These are phyloP conservation scores for Anisodus acutangulus DNA, from an alignment of 257 asterid species.

Conservation along the genomic window DNA sequence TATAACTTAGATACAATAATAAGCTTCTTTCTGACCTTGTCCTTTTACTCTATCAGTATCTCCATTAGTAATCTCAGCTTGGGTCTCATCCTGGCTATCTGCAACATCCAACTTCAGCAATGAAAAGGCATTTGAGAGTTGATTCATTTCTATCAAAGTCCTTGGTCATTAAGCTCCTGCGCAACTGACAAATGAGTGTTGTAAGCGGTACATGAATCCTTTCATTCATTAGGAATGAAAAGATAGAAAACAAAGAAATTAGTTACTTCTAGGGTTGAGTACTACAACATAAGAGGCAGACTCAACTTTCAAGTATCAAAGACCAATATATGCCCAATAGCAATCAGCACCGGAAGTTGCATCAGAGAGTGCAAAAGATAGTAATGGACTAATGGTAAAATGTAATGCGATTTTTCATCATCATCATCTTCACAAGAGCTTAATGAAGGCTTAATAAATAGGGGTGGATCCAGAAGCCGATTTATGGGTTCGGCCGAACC, in stretches of 20 bases:
- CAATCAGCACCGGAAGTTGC: neutral
- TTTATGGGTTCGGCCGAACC: no score
- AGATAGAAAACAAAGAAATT: neutral
- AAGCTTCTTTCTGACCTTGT: conserved; percentile 33
- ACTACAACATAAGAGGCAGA: neutral
- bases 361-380: no score
- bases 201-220: neutral
- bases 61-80: conserved; percentile 36
- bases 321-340: neutral
- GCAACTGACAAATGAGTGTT: neutral
- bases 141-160: conserved; percentile 52
- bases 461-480: no score
- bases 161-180: conserved; percentile 37
- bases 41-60: conserved; percentile 33
- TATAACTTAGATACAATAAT: neutral
- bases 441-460: no score
- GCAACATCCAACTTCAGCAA: conserved; percentile 66
- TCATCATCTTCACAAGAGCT: neutral
- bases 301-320: neutral
- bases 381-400: neutral
- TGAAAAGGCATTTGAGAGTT: conserved; percentile 67
- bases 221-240: neutral
- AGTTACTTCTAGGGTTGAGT: neutral
- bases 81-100: conserved; percentile 43
- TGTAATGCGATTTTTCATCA: neutral